A percentile compares a stretch with the other conserved stretches of the same genome.
phyloP scores from a whole-genome alignment of 768 basidiomycete genomes.

The Boletus rubescentipes region DNA sequence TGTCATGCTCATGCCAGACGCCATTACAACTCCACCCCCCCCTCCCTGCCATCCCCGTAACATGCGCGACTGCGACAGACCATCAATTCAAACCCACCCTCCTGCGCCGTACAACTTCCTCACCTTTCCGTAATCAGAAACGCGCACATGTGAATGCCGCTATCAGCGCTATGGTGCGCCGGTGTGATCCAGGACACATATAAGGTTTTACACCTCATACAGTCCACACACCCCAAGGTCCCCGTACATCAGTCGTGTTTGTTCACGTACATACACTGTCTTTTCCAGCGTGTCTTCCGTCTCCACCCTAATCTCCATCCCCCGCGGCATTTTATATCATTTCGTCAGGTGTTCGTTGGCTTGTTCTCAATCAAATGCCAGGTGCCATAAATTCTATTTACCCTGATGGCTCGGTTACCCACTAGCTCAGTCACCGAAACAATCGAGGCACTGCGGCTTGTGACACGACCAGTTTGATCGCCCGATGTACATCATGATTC shows the following conservation, averaged over 20 bases:
- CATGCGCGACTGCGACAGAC: slow-evolving; percentile 19
- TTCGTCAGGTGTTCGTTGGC: slow-evolving; percentile 11
- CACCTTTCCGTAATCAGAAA: slow-evolving; percentile 34
- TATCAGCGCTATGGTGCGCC: slow-evolving; percentile 23
- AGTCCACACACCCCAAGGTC: slow-evolving; percentile 32
- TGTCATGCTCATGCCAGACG: slow-evolving; percentile 28
- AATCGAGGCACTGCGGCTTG: slow-evolving; percentile 19
- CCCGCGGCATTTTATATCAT: slow-evolving; percentile 31
- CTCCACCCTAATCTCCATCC: slow-evolving; percentile 33
- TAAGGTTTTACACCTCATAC: slow-evolving; percentile 36
- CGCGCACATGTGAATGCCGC: slow-evolving; percentile 36
- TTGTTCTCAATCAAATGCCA: slow-evolving; percentile 16
- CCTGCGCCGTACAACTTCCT: slow-evolving; percentile 30
- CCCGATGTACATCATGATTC: slow-evolving; percentile 21
- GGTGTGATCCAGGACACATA: slow-evolving; percentile 31
- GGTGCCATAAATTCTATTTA: slow-evolving; percentile 9
- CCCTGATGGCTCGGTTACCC: slow-evolving; percentile 6
- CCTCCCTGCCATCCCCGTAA: slow-evolving; percentile 12
- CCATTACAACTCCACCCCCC: neutral
- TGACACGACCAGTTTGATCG: slow-evolving; percentile 29
- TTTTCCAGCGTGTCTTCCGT: slow-evolving; percentile 30
- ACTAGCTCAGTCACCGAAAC: slow-evolving; percentile 2
- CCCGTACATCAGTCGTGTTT: slow-evolving; percentile 34
- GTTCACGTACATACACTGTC: slow-evolving; percentile 35
- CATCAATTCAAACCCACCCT: slow-evolving; percentile 19